Evolutionary conservation across 108 stramenopile species (phyloP).

Genomic region (Nitzschia sp.): DNA sequence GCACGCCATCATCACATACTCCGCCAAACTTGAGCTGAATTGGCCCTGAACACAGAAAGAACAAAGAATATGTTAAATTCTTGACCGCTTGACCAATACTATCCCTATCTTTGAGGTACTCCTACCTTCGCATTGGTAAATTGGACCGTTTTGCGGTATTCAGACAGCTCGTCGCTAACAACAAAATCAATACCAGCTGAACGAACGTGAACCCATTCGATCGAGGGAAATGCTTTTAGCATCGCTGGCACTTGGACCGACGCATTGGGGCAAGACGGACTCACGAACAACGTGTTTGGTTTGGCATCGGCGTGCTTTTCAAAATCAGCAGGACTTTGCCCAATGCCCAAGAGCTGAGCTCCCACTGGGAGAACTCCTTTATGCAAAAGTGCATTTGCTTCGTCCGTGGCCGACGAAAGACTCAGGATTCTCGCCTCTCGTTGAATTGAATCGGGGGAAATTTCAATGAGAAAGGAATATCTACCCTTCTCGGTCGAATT

Average conservation of each 20-base stretch:
- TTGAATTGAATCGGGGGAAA: conserved; percentile 59
- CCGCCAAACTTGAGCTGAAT: conserved; percentile 73
- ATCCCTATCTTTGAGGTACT: background rate
- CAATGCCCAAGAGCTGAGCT: conserved; percentile 52
- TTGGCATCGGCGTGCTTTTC: conserved; percentile 36
- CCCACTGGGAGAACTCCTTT: conserved; percentile 58
- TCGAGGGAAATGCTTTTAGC: conserved; percentile 53
- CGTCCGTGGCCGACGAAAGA: conserved; percentile 43
- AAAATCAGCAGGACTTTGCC: conserved; percentile 54
- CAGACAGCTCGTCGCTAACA: conserved; percentile 45
- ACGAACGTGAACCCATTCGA: conserved; percentile 82
- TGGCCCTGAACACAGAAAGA: conserved; percentile 39
- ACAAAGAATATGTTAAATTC: background rate
- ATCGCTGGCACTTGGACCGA: conserved; percentile 51
- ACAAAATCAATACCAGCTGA: conserved; percentile 82
- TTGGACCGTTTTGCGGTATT: conserved; percentile 21
- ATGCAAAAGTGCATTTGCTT: conserved; percentile 41
- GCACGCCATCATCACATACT: conserved; percentile 78
- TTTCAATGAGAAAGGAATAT: conserved; percentile 51
- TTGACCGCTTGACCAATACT: background rate
- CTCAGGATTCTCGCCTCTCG: conserved; percentile 63
- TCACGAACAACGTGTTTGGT: conserved; percentile 75
- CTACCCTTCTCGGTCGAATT: conserved; percentile 37
- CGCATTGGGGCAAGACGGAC: conserved; percentile 55
- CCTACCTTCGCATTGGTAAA: conserved; percentile 60